Conservation (phyloP, 768 basidiomycete genomes). For the Lactifluus piperatus region DNA sequence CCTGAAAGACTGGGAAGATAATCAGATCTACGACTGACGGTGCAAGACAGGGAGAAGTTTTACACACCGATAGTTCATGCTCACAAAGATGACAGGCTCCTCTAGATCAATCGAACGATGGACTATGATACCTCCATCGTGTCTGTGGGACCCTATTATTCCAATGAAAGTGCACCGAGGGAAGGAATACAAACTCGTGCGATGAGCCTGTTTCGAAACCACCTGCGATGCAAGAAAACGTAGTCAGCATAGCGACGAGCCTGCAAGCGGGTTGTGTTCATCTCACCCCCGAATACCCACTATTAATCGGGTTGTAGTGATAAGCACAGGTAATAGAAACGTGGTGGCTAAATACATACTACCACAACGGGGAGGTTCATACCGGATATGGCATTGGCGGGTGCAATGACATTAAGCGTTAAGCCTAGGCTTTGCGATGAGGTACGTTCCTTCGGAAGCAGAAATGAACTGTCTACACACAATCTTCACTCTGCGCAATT, state of each 20-base stretch:
- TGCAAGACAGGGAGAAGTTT: no score
- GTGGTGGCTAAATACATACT: constrained; percentile 9
- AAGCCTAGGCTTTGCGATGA: constrained; percentile 14
- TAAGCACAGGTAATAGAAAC: neutral
- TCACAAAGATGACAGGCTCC: no score
- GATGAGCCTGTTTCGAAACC: neutral
- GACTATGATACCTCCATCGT: constrained; percentile 15
- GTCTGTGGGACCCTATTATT: neutral
- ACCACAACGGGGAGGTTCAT: constrained; percentile 22
- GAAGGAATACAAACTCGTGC: neutral
- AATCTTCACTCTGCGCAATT: constrained; percentile 14
- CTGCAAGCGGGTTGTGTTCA: neutral
- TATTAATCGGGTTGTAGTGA: neutral
- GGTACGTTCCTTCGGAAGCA: neutral
- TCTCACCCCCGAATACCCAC: constrained; percentile 23
- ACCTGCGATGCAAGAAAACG: neutral
- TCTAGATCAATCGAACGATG: constrained; percentile 20
- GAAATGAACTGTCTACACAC: neutral
- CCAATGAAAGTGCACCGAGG: no score
- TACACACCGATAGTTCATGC: no score
- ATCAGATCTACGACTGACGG: constrained; percentile 17
- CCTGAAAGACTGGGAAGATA: constrained; percentile 1
- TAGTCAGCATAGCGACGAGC: neutral
- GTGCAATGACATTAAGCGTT: constrained; percentile 21
- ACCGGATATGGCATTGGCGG: neutral